Evolutionary conservation across 148 eudicot genomes (phyloP).

Genomic region (Silene uniflora): DNA sequence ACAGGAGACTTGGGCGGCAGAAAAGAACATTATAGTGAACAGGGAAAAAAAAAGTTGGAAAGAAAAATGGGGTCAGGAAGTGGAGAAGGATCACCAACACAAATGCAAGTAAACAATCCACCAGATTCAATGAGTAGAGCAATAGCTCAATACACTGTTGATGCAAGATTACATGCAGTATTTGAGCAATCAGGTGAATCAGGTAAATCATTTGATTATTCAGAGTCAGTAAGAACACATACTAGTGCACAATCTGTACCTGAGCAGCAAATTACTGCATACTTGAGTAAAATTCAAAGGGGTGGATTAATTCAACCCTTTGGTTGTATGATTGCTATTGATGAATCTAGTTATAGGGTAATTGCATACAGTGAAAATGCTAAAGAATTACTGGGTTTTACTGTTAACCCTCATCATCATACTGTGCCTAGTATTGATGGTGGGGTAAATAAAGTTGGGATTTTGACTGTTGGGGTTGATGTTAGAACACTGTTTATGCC

Average conservation of each 20-base stretch:
- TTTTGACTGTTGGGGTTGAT: conserved; percentile 60
- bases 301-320: conserved; percentile 88
- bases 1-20: too few relatives aligned
- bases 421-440: conserved; percentile 48
- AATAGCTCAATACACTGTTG: conserved; percentile 64
- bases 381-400: conserved; percentile 54
- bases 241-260: conserved; percentile 40
- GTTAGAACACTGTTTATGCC: conserved; percentile 58
- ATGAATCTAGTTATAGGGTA: conserved; percentile 49
- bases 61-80: conserved; percentile 36
- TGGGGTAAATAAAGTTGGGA: conserved; percentile 31
- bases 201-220: conserved; percentile 79
- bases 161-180: conserved; percentile 77
- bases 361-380: conserved; percentile 75
- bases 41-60: background rate
- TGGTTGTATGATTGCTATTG: conserved; percentile 76
- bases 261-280: conserved; percentile 72
- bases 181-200: conserved; percentile 72
- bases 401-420: conserved; percentile 25
- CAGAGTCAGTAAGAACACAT: conserved; percentile 50
- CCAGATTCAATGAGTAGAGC: conserved; percentile 57
- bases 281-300: conserved; percentile 73
- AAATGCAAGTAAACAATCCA: conserved; percentile 21
- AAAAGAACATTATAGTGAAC: background rate
- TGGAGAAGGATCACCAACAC: conserved; percentile 28